Conservation (phyloP, 176 grass and related monocot species). For the Leersia perrieri region DNA sequence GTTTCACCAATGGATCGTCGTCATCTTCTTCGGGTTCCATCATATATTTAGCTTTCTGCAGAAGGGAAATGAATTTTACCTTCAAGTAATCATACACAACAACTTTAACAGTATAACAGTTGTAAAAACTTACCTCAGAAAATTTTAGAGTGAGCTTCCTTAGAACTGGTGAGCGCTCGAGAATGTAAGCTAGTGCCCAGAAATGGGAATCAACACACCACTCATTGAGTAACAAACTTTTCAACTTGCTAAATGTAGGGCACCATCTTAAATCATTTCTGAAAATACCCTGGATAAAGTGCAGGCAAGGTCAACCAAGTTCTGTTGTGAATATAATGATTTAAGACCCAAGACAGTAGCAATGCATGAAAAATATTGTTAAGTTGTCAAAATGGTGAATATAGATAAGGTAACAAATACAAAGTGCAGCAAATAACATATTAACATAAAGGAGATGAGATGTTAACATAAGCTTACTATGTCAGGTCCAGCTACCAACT, state of each 20-base stretch:
- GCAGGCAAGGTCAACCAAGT: not conserved
- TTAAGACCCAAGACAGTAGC: not conserved
- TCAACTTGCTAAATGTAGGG: no score
- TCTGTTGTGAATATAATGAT: not conserved
- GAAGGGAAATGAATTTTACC: no score
- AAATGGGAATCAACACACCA: not conserved
- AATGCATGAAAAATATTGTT: not conserved
- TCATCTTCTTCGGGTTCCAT: not conserved
- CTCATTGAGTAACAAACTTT: no score
- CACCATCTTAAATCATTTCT: no score
- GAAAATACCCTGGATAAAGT: slow-evolving; percentile 12
- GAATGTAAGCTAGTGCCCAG: not conserved
- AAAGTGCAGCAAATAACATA: not conserved
- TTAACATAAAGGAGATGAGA: not conserved
- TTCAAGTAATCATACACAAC: no score
- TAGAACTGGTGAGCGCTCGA: slow-evolving; percentile 18
- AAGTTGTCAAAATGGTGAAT: not conserved
- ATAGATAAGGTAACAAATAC: slow-evolving; percentile 5
- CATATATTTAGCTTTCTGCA: slow-evolving; percentile 5
- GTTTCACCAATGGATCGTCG: not conserved
- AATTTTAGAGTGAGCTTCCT: slow-evolving; percentile 24
- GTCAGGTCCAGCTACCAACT: slow-evolving; percentile 6
- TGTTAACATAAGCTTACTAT: not conserved
- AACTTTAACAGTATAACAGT: not conserved
- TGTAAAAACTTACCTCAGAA: slow-evolving; percentile 9